Evolutionary conservation across 768 basidiomycete genomes (phyloP).

Genomic region (Boletus fagicola): DNA sequence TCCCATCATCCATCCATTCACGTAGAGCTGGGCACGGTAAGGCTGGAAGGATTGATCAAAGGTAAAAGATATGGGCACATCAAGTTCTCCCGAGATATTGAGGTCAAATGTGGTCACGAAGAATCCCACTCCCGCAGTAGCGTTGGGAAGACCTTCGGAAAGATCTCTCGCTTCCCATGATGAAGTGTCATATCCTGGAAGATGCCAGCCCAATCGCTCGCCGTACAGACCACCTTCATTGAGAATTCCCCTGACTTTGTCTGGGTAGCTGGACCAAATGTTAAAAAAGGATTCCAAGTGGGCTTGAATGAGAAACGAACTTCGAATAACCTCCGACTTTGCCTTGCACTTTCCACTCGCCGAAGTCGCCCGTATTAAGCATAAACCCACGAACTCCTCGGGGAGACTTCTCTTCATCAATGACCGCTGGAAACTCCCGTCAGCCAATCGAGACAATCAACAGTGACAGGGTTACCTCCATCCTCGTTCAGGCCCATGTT

Average conservation of each 20-base stretch:
- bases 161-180: slow-evolving; percentile 59
- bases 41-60: slow-evolving; percentile 64
- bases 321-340: slow-evolving; percentile 68
- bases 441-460: neutral
- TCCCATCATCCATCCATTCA: slow-evolving; percentile 91
- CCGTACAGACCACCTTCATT: slow-evolving; percentile 74
- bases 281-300: neutral
- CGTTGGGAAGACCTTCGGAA: slow-evolving; percentile 54
- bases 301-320: slow-evolving; percentile 36
- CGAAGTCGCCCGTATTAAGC: slow-evolving; percentile 60
- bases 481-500: slow-evolving; percentile 78
- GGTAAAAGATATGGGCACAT: slow-evolving; percentile 68
- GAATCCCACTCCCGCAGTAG: slow-evolving; percentile 72
- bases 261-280: slow-evolving; percentile 55
- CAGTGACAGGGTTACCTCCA: slow-evolving; percentile 37
- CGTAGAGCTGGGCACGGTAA: slow-evolving; percentile 71
- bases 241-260: slow-evolving; percentile 65
- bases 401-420: slow-evolving; percentile 65
- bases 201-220: slow-evolving; percentile 73
- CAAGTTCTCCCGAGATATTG: slow-evolving; percentile 54
- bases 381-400: slow-evolving; percentile 77
- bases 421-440: slow-evolving; percentile 26
- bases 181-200: slow-evolving; percentile 65
- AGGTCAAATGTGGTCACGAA: slow-evolving; percentile 75
- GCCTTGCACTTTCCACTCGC: slow-evolving; percentile 70